Percentiles rank a stretch among this genome's conserved stretches.
Conservation (phyloP, 2,329 filamentous ascomycete genomes). For the Ascocoryne sarcoides region DNA sequence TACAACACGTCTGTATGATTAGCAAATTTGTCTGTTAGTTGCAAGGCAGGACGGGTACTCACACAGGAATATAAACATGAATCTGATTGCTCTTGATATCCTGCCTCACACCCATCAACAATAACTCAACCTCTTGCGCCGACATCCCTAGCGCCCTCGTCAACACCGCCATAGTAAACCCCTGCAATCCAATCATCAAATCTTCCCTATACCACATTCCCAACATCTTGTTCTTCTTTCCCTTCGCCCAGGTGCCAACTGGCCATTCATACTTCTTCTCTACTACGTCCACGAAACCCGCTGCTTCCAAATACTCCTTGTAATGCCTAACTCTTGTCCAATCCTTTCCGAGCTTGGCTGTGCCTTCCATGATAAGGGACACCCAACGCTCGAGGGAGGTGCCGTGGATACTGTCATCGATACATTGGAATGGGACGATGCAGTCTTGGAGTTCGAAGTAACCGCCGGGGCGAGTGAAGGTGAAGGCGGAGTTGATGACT, state of each 20-base stretch:
- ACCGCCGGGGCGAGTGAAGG: conserved; percentile 13
- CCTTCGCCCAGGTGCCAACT: conserved; percentile 33
- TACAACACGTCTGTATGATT: conserved; percentile 6
- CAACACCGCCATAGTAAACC: conserved; percentile 23
- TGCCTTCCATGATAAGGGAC: conserved; percentile 6
- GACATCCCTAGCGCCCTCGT: conserved; percentile 23
- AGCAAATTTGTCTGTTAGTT: not conserved
- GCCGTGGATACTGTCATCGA: conserved; percentile 7
- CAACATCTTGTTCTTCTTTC: conserved; percentile 27
- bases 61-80: conserved; percentile 23
- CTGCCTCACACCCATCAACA: conserved; percentile 28
- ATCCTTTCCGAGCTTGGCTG: conserved; percentile 1
- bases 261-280: conserved; percentile 34
- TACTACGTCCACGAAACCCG: conserved; percentile 27
- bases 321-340: conserved; percentile 7
- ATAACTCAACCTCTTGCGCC: conserved; percentile 25
- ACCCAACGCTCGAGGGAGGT: conserved; percentile 14
- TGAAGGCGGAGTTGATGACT: conserved; percentile 9
- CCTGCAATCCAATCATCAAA: conserved; percentile 11
- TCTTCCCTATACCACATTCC: conserved; percentile 22
- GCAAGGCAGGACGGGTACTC: not conserved
- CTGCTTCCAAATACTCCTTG: conserved; percentile 22
- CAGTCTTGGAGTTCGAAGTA: conserved; percentile 28
- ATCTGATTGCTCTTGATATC: conserved; percentile 27
- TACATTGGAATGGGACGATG: conserved; percentile 5